Conservation (phyloP, 352 stramenopile species). For the Saprolegnia parasitica region DNA sequence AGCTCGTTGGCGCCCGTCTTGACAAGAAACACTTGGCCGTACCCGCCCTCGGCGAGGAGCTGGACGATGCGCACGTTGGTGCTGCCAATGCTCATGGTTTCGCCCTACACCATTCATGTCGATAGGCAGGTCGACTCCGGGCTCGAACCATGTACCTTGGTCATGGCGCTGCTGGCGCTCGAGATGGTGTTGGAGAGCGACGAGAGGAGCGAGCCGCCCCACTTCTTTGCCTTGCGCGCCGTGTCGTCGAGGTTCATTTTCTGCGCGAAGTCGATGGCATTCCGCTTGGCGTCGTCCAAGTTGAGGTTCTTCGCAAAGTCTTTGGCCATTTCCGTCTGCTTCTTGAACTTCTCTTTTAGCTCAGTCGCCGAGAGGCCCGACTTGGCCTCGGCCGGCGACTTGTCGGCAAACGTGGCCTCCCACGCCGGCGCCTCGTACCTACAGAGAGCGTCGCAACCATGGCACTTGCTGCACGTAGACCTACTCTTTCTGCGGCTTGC, state of each 20-base stretch:
- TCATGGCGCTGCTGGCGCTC: conserved; percentile 45
- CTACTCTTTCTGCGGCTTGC: neutral
- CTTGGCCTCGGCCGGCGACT: conserved; percentile 30
- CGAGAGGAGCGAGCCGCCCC: conserved; percentile 71
- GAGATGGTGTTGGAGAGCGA: conserved; percentile 74
- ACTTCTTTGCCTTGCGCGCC: conserved; percentile 85
- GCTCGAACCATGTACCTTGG: neutral
- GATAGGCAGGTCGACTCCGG: neutral
- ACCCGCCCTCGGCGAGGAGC: conserved; percentile 65
- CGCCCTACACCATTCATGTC: conserved; percentile 33
- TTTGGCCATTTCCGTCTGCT: conserved; percentile 80
- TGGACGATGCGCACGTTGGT: conserved; percentile 65
- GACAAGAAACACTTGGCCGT: conserved; percentile 78
- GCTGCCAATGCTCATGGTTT: conserved; percentile 70
- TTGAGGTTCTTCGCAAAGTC: conserved; percentile 87
- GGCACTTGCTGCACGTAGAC: neutral
- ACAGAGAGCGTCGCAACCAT: neutral
- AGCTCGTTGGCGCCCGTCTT: conserved; percentile 43
- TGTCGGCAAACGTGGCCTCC: conserved; percentile 11
- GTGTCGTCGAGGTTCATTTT: conserved; percentile 83
- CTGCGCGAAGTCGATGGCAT: conserved; percentile 74
- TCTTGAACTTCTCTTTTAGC: conserved; percentile 54
- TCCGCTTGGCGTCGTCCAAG: conserved; percentile 81
- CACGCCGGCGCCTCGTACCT: conserved; percentile 21
- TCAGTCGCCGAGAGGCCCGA: conserved; percentile 35